Base-by-base conservation (phyloP, 208 protist genomes). In the Herpetomonas tarakana region DNA sequence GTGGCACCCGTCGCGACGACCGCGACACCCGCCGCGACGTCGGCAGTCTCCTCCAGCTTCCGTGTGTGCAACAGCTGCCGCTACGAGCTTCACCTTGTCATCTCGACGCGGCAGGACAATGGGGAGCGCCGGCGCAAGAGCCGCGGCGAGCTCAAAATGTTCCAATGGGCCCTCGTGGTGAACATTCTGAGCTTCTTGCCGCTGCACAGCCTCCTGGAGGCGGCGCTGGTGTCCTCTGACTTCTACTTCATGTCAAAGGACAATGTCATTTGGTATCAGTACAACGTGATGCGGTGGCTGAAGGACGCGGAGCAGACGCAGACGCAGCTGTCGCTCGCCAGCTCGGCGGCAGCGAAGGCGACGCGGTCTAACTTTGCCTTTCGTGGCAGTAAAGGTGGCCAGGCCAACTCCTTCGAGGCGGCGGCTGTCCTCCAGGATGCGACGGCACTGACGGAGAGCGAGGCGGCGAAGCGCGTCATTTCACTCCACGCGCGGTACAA, bases 211-310 rank as follows among this genome's bases (percentile, higher is more conserved):
- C 62, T 94, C 12, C 47, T 67, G 18, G 81, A 78, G 38, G 65
- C 76, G 19, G 73, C 85, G 19, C 58, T 82, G 1, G 78, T 89
- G 50, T 88, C 82, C 0, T 86, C 85, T 21, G 88, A 94, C 64
- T 91, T 94, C 57, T 94, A 94, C 53, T 92, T 94, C 41, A 82
- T 92, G 67, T 81, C 84, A 0, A 60, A 81, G 12, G 85, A 94
- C 65, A 94, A 94, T 52, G 35, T 91, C 12, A 88, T 94, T 47
- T 94, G 88, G 88, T 91, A 89, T 38, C 79, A 88, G 54, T 85
- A 92, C 68, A 94, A 94, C 62, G 86, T 91, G 77, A 41, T 62
- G 35, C 79, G 78, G 12, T 91, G 77, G 70, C 26, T 60, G 49
- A 57, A 74, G 58, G 83, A 91, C 31, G 41, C 70, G 44, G 68